These are phyloP conservation scores for Parastagonospora avenae DNA, from an alignment of 2,329 filamentous ascomycete genomes.

Conservation along the genomic window DNA sequence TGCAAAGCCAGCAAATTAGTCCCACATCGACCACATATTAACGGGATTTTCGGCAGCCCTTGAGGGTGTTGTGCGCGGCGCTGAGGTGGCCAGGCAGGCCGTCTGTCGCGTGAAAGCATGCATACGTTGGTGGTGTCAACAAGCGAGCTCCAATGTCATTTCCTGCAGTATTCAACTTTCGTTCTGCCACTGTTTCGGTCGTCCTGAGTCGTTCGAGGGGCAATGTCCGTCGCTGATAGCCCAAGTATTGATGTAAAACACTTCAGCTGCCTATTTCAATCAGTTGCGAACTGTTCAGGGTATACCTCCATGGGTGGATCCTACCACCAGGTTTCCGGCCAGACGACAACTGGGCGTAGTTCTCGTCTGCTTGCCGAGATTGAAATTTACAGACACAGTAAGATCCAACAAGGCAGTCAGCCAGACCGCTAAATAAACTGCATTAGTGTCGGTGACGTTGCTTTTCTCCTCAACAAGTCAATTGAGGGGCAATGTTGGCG, in stretches of 20 bases:
- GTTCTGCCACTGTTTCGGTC: no score
- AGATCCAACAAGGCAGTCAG: constrained; percentile 10
- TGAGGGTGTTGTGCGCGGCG: not conserved
- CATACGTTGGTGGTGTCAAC: no score
- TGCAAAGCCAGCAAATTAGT: constrained; percentile 42
- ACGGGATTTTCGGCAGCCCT: constrained; percentile 16
- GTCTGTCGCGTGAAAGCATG: no score
- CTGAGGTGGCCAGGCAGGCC: not conserved
- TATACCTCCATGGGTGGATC: not conserved
- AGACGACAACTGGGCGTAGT: no score
- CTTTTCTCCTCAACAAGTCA: constrained; percentile 18
- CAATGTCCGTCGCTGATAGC: no score
- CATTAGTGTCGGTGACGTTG: constrained; percentile 6
- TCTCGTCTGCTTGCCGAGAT: not conserved
- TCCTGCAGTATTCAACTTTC: no score
- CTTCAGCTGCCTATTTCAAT: no score
- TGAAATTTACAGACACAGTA: not conserved
- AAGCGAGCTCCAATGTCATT: no score
- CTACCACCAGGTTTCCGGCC: not conserved
- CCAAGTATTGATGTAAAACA: no score
- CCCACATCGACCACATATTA: constrained; percentile 18
- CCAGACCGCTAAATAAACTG: constrained; percentile 20
- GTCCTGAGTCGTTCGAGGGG: no score
- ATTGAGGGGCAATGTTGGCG: constrained; percentile 29
- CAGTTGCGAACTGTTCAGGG: no score